These are phyloP conservation scores for Pichia californica DNA, from an alignment of 805 yeast genomes.

Conservation along the genomic window DNA sequence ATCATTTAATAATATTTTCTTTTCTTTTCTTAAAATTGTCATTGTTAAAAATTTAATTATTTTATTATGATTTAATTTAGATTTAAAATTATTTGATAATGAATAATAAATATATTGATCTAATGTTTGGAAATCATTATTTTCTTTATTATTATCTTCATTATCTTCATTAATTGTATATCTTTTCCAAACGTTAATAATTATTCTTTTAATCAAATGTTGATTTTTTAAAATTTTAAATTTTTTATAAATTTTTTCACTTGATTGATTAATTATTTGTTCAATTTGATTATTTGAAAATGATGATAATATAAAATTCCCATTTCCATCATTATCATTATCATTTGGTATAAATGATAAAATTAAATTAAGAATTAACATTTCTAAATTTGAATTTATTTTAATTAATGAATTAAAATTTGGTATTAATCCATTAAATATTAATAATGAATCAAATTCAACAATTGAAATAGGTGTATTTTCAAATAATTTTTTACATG, in stretches of 20 bases:
- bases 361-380: not conserved
- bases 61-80: slow-evolving; percentile 11
- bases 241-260: not conserved
- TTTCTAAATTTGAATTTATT: not conserved
- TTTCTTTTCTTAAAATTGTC: slow-evolving; percentile 5
- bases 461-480: slow-evolving; percentile 1
- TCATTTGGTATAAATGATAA: not conserved
- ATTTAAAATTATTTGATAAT: not conserved
- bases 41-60: slow-evolving; percentile 15
- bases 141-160: not conserved
- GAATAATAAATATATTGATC: not conserved
- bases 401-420: not conserved
- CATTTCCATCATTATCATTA: too few relatives aligned
- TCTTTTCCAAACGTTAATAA: not conserved
- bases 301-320: too few relatives aligned
- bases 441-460: slow-evolving; percentile 2
- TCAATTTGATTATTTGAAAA: not conserved
- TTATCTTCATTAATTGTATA: not conserved
- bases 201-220: slow-evolving; percentile 1
- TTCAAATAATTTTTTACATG: not conserved
- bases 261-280: not conserved
- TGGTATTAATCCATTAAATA: not conserved
- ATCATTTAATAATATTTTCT: slow-evolving; percentile 34
- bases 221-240: not conserved
- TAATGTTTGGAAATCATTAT: too few relatives aligned